A percentile compares a stretch with the other conserved stretches of the same genome.
These are phyloP conservation scores for Nicotiana paniculata DNA, from an alignment of 257 asterid genomes.

Conservation along the genomic window DNA sequence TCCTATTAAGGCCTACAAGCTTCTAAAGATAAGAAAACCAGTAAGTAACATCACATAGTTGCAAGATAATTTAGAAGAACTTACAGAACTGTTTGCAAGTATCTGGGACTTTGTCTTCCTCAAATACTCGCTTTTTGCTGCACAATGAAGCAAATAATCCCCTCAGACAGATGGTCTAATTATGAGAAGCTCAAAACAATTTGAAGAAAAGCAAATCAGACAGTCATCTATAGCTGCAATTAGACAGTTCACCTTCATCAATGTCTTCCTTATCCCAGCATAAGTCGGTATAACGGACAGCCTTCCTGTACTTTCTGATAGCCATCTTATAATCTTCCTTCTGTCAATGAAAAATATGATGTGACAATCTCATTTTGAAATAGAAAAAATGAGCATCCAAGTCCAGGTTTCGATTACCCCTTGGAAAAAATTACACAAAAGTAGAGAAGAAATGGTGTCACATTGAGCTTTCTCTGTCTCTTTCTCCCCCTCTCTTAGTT, in stretches of 20 bases:
- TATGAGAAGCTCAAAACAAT: not conserved
- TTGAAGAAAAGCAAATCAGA: not conserved
- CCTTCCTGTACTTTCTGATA: conserved; percentile 29
- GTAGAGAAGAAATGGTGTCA: not conserved
- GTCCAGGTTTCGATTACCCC: not conserved
- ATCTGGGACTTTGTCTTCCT: conserved; percentile 34
- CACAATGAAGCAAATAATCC: conserved; percentile 1
- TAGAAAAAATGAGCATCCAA: not conserved
- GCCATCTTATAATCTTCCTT: conserved; percentile 36
- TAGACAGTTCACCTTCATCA: conserved; percentile 20
- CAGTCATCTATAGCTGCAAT: not conserved
- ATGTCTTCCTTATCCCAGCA: conserved; percentile 33
- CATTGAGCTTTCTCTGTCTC: not conserved
- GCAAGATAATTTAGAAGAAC: conserved; percentile 10
- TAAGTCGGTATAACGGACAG: conserved; percentile 22
- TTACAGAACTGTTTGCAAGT: conserved; percentile 36
- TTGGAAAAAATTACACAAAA: not conserved
- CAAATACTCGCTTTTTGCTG: conserved; percentile 24
- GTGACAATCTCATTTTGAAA: not conserved
- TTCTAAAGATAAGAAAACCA: not conserved
- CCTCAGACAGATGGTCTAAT: not conserved
- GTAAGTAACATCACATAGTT: not conserved
- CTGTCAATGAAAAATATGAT: conserved; percentile 9
- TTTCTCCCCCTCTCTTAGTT: not conserved
- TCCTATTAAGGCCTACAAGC: not conserved